Percentiles rank a stretch among this genome's conserved stretches.
These are phyloP conservation scores for Hyphodiscus sp. DNA, from an alignment of 2,329 filamentous ascomycete genomes.

Conservation along the genomic window DNA sequence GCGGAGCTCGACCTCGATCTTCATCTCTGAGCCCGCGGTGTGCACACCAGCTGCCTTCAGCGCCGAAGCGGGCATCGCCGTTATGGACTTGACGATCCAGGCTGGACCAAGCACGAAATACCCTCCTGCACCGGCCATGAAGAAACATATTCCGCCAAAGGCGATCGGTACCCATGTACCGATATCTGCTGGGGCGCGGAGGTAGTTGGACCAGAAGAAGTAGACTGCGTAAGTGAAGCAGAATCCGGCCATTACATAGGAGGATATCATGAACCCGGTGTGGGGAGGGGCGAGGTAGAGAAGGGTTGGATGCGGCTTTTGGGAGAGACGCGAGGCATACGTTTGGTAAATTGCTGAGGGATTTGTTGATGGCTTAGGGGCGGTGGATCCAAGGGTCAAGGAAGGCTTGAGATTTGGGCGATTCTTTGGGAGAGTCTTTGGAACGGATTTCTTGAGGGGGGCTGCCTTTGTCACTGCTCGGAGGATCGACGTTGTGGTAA, in stretches of 20 bases:
- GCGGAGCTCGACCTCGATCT: slow-evolving; percentile 43
- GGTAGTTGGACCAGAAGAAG: slow-evolving; percentile 44
- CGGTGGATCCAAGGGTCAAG: background rate
- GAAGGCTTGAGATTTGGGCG: slow-evolving; percentile 1
- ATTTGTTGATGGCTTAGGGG: background rate
- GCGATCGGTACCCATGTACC: slow-evolving; percentile 50
- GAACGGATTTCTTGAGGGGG: background rate
- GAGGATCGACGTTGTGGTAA: slow-evolving; percentile 18
- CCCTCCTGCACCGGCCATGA: slow-evolving; percentile 54
- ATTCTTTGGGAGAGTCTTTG: slow-evolving; percentile 4
- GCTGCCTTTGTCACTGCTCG: slow-evolving; percentile 12
- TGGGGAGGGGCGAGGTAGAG: slow-evolving; percentile 62
- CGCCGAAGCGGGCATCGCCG: slow-evolving; percentile 21
- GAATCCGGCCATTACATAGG: slow-evolving; percentile 49
- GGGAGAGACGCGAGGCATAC: slow-evolving; percentile 49
- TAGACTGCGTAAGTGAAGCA: slow-evolving; percentile 45
- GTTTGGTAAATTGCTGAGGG: slow-evolving; percentile 30
- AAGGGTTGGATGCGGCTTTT: slow-evolving; percentile 47
- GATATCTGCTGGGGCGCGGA: slow-evolving; percentile 44
- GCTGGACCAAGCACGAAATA: slow-evolving; percentile 52
- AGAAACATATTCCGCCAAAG: slow-evolving; percentile 51
- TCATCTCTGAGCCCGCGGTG: slow-evolving; percentile 28
- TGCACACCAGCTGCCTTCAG: slow-evolving; percentile 10
- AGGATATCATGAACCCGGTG: slow-evolving; percentile 53
- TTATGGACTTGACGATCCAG: slow-evolving; percentile 45